Conservation (phyloP, 768 basidiomycete species). For the Boletales sp. region DNA sequence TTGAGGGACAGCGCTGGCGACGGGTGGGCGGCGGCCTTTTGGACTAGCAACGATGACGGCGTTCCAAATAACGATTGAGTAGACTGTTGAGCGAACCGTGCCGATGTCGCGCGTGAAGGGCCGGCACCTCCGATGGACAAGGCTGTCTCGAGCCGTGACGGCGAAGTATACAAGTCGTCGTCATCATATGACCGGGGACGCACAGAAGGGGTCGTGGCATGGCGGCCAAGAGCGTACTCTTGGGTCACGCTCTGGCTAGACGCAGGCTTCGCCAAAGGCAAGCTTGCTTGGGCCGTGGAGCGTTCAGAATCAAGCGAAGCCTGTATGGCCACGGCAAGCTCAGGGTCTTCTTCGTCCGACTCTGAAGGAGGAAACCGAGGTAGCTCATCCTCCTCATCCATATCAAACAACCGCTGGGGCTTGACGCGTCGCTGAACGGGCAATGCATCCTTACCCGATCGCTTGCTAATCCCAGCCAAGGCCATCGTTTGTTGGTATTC, state of each 20-base stretch:
- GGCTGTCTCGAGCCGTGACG: conserved; percentile 60
- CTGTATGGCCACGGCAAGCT: conserved; percentile 58
- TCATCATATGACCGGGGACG: conserved; percentile 17
- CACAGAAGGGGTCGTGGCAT: neutral
- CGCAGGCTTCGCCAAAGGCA: neutral
- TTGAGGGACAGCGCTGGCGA: neutral
- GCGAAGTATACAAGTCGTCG: conserved; percentile 47
- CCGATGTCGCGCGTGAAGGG: conserved; percentile 25
- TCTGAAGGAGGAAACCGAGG: conserved; percentile 20
- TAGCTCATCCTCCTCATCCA: conserved; percentile 46
- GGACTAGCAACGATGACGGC: conserved; percentile 31
- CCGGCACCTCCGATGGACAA: conserved; percentile 64
- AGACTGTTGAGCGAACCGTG: conserved; percentile 9
- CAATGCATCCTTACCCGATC: conserved; percentile 36
- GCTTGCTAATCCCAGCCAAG: conserved; percentile 52
- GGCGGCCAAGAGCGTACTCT: neutral
- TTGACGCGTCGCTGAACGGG: conserved; percentile 32
- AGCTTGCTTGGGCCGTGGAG: neutral
- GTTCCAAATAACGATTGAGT: conserved; percentile 34
- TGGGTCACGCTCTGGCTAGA: conserved; percentile 3
- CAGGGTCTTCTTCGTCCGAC: conserved; percentile 49
- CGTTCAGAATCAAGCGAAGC: conserved; percentile 47
- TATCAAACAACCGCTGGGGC: conserved; percentile 50
- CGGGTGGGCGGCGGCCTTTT: neutral
- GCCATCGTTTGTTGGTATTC: conserved; percentile 61